Evolutionary conservation across 257 asterid species (phyloP), one percentile per base, ranked within the genome.

Genomic region (Lavandula angustifolia): DNA sequence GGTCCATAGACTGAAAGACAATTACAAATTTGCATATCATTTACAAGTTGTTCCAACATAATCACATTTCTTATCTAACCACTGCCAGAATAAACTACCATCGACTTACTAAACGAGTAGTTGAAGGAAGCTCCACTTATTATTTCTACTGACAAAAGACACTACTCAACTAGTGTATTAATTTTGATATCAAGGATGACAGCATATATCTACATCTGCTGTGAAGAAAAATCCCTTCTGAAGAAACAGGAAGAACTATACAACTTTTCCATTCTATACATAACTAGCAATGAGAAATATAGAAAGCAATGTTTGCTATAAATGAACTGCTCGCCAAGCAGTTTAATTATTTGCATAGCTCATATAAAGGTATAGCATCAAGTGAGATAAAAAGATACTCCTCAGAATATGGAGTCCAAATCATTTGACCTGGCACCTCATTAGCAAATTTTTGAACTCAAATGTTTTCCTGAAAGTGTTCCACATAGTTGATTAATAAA

Each of bases 401-500:
- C 7, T 41, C n/a, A 49, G 5, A 58, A 31, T 10, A 41, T 29
- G 14, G 55, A 31, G 17, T 13, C 46, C 13, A 17, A 59, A 54
- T 46, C 27, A 58, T 35, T 72, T 52, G 9, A 5, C 43, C 37
- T 44, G 68, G 50, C 60, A 68, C 55, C 52, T 13, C 49, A 10
- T 7, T 32, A 13, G 61, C 42, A 54, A 42, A 43, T n/a, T 37
- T 40, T 43, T 55, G 18, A 64, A 44, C 54, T 42, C 32, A 16
- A 55, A 35, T 5, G 40, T 42, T 43, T 27, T 64, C 64, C 18
- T 49, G 33, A 49, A 3, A 54, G 56, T 57, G 37, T 63, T 57
- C 78, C 46, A 29, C 29, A 70, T 14, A 70, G 55, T 27, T 49
- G 40, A 41, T 14, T 40, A 61, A 63, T 51, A 55, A 22, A 29